A percentile compares a stretch with the other conserved stretches of the same genome.
Evolutionary conservation across 257 asterid species (phyloP).

Genomic region (Nicotiana tomentosiformis): DNA sequence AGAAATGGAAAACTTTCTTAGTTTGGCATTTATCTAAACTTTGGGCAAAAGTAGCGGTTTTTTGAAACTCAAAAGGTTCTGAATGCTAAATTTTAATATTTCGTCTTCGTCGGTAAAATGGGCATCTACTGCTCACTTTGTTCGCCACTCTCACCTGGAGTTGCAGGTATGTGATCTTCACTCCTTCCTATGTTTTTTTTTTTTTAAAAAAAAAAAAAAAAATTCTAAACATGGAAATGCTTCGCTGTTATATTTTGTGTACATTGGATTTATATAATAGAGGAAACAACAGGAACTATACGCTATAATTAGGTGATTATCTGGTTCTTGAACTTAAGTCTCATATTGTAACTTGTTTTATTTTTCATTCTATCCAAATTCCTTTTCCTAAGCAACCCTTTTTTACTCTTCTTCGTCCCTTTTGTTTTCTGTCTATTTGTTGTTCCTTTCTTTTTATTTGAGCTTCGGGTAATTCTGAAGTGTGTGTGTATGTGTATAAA

Average conservation of each 20-base stretch:
- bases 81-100: neutral
- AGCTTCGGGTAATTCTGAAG: neutral
- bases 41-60: neutral
- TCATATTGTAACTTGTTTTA: no score
- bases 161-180: neutral
- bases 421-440: neutral
- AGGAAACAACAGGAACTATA: neutral
- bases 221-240: neutral
- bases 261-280: neutral
- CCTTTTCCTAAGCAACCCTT: neutral
- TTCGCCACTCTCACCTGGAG: neutral
- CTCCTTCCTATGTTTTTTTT: neutral
- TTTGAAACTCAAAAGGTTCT: neutral
- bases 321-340: neutral
- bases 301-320: neutral
- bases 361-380: neutral
- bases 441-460: neutral
- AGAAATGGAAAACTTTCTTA: no score
- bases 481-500: neutral
- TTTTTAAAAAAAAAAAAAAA: neutral
- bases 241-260: neutral
- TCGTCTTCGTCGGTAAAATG: neutral
- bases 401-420: neutral
- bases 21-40: neutral
- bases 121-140: no score